Evolutionary conservation across 805 yeast genomes (phyloP), one percentile per base, ranked within the genome.

Genomic region (Metschnikowia gelsemii): DNA sequence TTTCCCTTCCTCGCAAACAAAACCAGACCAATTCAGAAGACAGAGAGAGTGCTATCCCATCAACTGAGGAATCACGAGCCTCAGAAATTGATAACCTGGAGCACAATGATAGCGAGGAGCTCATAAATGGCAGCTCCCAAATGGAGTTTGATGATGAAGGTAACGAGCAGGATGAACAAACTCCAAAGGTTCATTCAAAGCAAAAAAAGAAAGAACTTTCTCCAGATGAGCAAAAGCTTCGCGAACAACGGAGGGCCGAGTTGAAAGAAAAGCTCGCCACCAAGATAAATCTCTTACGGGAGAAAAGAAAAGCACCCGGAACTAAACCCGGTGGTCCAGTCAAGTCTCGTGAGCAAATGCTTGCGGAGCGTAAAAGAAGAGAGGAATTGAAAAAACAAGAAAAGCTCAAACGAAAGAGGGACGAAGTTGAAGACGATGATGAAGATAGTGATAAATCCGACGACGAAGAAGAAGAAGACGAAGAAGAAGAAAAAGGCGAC

Each of bases 221-320:
- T 1, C 70, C 75, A 29, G 80, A 76, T 61, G 79, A 79, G 52
- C 63, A 76, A 57, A 60, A 59, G 46, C 72, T 66, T 42, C 76
- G 67, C 40, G 71, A 75, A 34, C 78, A 74, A 45, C 78, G 81
- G 27, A 65, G 88, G 35, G 76, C 76, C 4, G 84, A 79, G 51
- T 73, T 93, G 45, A 80, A 90, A 56, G 84, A 82, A n/a, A 84
- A 84, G 60, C 75, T 93, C 32, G 82, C 91, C 21, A 76, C 75
- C 13, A 87, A 81, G 61, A 90, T 93, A 49, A 76, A 70, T 42
- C 66, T 65, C 7, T 56, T 93, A 66, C 80, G 82, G 51, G 89
- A 82, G 41, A 84, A 79, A 63, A 80, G 99, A 60, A 90, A 84
- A 56, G 99, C 98, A 1, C 93, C 95, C 1, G 98, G 98, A 2